Percentiles rank a stretch among this genome's conserved stretches.
phyloP scores from a whole-genome alignment of 2,329 filamentous ascomycete species.

The Sporothrix luriei region DNA sequence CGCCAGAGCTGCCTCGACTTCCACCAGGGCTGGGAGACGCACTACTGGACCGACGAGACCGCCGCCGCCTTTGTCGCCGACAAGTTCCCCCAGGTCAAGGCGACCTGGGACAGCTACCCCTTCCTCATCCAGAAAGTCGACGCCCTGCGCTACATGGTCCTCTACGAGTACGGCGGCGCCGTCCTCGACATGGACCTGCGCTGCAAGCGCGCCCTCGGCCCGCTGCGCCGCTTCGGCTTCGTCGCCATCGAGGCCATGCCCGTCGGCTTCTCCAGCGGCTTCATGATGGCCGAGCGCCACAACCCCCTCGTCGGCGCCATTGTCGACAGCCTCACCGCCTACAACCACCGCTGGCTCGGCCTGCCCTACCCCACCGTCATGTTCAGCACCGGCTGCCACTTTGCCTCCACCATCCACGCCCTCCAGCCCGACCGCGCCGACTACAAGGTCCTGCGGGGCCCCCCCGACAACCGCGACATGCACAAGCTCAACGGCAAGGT shows the following conservation, averaged over 20 bases:
- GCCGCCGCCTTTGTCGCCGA: conserved; percentile 61
- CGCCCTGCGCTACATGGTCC: conserved; percentile 75
- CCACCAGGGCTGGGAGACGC: conserved; percentile 28
- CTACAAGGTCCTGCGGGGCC: conserved; percentile 29
- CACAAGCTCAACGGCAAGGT: conserved; percentile 31
- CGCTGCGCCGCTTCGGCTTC: conserved; percentile 31
- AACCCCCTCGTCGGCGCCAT: conserved; percentile 29
- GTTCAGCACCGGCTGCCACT: conserved; percentile 32
- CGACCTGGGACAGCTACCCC: conserved; percentile 72
- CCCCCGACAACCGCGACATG: conserved; percentile 26
- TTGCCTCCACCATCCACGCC: conserved; percentile 29
- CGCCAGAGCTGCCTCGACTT: conserved; percentile 30
- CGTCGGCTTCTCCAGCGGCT: conserved; percentile 29
- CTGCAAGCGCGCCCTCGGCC: conserved; percentile 30
- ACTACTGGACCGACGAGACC: conserved; percentile 30
- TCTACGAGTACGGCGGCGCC: conserved; percentile 69
- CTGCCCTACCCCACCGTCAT: conserved; percentile 31
- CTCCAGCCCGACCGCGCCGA: conserved; percentile 12
- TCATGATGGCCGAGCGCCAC: conserved; percentile 30
- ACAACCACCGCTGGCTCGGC: conserved; percentile 29
- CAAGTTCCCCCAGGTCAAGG: conserved; percentile 76
- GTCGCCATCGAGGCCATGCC: conserved; percentile 29
- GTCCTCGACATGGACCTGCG: conserved; percentile 32
- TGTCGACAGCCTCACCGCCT: conserved; percentile 24
- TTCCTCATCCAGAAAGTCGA: conserved; percentile 78